Conservation (phyloP, 805 yeast species). For the Candida lessepsii region DNA sequence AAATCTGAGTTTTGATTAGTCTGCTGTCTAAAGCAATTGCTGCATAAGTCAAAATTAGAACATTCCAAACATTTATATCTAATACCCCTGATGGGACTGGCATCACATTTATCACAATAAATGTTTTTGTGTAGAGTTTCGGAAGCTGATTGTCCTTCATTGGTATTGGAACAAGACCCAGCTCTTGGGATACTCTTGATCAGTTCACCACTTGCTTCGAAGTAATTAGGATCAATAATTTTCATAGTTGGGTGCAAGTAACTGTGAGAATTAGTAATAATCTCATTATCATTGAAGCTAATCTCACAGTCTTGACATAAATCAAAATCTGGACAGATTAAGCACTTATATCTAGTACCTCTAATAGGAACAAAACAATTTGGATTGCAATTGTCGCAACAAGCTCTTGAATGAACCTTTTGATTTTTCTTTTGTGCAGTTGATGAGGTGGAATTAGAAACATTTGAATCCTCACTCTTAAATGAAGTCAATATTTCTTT, state of each 20-base stretch:
- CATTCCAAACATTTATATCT: slow-evolving; percentile 54
- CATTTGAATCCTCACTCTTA: neutral
- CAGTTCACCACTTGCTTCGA: slow-evolving; percentile 8
- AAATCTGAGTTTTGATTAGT: slow-evolving; percentile 1
- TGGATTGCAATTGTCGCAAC: slow-evolving; percentile 39
- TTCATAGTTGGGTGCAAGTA: slow-evolving; percentile 31
- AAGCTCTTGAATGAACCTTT: slow-evolving; percentile 23
- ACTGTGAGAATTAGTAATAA: slow-evolving; percentile 20
- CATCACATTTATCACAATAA: slow-evolving; percentile 36
- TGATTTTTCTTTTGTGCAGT: neutral
- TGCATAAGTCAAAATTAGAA: slow-evolving; percentile 52
- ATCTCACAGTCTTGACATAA: slow-evolving; percentile 43
- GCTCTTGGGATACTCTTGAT: slow-evolving; percentile 5
- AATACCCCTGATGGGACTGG: slow-evolving; percentile 40
- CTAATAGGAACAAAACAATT: slow-evolving; percentile 31
- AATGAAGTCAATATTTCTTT: slow-evolving; percentile 9
- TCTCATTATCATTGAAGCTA: slow-evolving; percentile 11
- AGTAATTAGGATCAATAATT: slow-evolving; percentile 18
- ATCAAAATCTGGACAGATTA: slow-evolving; percentile 53
- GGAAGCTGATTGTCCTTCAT: too few relatives aligned
- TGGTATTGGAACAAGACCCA: neutral
- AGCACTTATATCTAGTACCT: slow-evolving; percentile 52
- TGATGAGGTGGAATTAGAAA: neutral
- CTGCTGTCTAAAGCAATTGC: slow-evolving; percentile 24
- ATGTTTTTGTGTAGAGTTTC: slow-evolving; percentile 23